Evolutionary conservation across 805 yeast species (phyloP).

Genomic region (Lipomyces sp.): DNA sequence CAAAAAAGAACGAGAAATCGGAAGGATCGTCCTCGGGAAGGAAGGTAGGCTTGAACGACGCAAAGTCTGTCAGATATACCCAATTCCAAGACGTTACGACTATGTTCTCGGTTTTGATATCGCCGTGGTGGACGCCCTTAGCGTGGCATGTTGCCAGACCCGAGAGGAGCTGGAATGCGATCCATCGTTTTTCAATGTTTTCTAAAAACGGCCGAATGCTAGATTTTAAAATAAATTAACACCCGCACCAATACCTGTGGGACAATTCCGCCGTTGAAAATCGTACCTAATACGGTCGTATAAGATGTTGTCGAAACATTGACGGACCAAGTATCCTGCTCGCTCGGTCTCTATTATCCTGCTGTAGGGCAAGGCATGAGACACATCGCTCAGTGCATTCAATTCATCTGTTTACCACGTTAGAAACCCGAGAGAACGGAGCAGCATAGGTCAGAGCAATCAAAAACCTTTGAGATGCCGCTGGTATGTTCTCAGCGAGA

Average conservation of each 20-base stretch:
- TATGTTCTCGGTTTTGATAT: constrained; percentile 85
- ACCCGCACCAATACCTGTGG: too few relatives aligned
- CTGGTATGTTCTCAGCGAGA: constrained; percentile 21
- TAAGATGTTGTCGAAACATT: constrained; percentile 70
- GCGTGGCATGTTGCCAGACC: constrained; percentile 63
- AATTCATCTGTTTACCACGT: constrained; percentile 40
- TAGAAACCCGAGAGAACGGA: too few relatives aligned
- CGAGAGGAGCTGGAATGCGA: constrained; percentile 73
- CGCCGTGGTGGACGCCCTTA: constrained; percentile 72
- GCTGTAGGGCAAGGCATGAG: constrained; percentile 67
- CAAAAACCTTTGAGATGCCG: constrained; percentile 15
- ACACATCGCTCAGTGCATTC: constrained; percentile 46
- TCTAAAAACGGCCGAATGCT: constrained; percentile 84
- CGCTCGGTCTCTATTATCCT: constrained; percentile 81
- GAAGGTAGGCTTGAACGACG: constrained; percentile 76
- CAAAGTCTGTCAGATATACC: constrained; percentile 77
- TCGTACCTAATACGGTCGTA: constrained; percentile 66
- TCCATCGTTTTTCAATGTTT: constrained; percentile 75
- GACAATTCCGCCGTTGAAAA: too few relatives aligned
- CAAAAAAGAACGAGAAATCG: constrained; percentile 86
- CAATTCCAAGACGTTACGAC: constrained; percentile 87
- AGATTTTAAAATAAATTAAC: constrained; percentile 23
- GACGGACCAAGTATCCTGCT: constrained; percentile 87
- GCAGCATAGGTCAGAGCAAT: too few relatives aligned
- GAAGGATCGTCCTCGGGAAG: constrained; percentile 93